Conservation (phyloP, 2,329 filamentous ascomycete species). For the Fusarium marasasianum region DNA sequence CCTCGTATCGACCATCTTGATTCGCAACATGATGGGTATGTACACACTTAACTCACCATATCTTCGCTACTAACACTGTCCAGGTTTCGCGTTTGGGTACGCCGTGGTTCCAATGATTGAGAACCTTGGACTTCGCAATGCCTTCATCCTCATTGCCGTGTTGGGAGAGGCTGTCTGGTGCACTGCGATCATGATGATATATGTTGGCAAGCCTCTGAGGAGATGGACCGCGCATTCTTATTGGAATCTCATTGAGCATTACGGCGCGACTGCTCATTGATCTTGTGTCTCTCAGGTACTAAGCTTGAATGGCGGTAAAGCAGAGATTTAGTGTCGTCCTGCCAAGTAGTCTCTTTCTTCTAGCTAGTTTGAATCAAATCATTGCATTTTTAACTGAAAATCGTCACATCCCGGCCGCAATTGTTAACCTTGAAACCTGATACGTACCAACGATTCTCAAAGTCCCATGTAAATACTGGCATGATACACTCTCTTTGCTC, state of each 20-base stretch:
- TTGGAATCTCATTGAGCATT: neutral
- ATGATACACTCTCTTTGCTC: neutral
- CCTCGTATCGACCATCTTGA: neutral
- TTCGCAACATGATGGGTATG: constrained; percentile 8
- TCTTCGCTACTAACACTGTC: neutral
- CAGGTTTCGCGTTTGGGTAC: neutral
- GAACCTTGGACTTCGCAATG: neutral
- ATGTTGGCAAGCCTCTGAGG: neutral
- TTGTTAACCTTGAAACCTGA: neutral
- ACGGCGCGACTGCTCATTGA: neutral
- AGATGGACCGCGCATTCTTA: neutral
- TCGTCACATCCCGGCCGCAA: accelerated
- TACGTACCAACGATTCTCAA: neutral
- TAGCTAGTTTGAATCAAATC: neutral
- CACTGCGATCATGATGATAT: neutral
- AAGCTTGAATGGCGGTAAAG: neutral
- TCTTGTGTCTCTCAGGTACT: neutral
- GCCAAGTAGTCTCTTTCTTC: too few species aligned
- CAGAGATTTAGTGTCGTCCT: too few species aligned
- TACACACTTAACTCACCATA: neutral
- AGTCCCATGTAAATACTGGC: neutral
- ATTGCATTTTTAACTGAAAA: too few species aligned
- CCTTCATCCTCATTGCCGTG: neutral
- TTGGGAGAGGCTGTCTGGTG: constrained; percentile 1
- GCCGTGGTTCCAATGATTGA: neutral